phyloP scores from a whole-genome alignment of 192 early-diverging fungal genomes.

The Obelidium mucronatum region DNA sequence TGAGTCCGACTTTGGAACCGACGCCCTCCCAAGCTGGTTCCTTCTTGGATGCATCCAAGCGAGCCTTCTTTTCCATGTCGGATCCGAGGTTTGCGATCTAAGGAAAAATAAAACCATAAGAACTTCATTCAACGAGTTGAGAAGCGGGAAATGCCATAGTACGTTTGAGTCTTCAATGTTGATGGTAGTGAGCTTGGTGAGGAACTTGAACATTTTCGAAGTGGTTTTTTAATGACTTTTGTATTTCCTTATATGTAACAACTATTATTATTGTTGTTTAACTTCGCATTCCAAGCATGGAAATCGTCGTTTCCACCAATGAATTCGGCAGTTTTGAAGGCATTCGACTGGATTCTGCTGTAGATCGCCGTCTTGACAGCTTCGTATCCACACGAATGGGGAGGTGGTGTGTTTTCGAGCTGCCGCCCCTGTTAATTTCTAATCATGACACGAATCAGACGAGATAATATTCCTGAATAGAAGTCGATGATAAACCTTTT shows the following conservation, averaged over 20 bases:
- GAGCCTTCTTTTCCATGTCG: conserved; percentile 67
- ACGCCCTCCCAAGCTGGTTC: conserved; percentile 69
- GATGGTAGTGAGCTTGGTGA: conserved; percentile 35
- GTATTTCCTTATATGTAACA: background rate
- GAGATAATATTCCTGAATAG: too few relatives aligned
- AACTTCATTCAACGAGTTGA: background rate
- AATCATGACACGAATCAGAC: too few relatives aligned
- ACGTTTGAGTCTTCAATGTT: conserved; percentile 38
- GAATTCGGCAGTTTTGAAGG: background rate
- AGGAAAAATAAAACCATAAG: too few relatives aligned
- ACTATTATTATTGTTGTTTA: background rate
- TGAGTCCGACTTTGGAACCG: conserved; percentile 62
- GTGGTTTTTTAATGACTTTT: background rate
- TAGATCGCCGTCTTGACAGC: background rate
- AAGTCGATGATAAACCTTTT: too few relatives aligned
- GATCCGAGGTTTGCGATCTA: conserved; percentile 64
- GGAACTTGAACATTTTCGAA: background rate
- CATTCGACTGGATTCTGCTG: background rate
- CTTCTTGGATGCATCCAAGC: conserved; percentile 59
- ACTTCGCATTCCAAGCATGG: background rate
- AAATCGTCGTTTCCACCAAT: conserved; percentile 2
- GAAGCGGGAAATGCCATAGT: background rate
- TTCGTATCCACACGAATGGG: conserved; percentile 5
- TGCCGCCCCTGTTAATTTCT: too few relatives aligned
- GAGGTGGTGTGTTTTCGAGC: background rate